Evolutionary conservation across 257 asterid species (phyloP).

Genomic region (Fraxinus anomala): DNA sequence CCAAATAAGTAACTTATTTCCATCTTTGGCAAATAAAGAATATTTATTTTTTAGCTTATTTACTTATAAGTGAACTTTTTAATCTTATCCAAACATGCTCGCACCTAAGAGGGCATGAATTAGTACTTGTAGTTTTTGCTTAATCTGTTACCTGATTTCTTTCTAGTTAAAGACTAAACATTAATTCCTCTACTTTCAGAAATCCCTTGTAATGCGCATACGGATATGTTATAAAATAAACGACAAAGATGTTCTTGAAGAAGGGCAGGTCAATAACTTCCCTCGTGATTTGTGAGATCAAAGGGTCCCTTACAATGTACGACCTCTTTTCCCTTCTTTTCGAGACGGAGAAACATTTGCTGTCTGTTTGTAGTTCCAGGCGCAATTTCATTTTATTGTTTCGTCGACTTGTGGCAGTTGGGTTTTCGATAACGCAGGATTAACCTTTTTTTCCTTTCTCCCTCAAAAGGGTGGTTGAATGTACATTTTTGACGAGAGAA

Average conservation of each 20-base stretch:
- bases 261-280: constrained; percentile 87
- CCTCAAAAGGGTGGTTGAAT: constrained; percentile 36
- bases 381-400: constrained; percentile 25
- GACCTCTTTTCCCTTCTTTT: constrained; percentile 8
- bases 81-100: not conserved
- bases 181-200: constrained; percentile 44
- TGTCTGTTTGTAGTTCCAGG: constrained; percentile 33
- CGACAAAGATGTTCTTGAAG: constrained; percentile 77
- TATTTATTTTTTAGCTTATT: not conserved
- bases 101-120: not conserved
- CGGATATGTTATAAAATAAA: constrained; percentile 75
- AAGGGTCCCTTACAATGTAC: constrained; percentile 5
- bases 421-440: constrained; percentile 26
- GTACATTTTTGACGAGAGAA: constrained; percentile 51
- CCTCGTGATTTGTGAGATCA: constrained; percentile 65
- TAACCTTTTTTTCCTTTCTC: constrained; percentile 21
- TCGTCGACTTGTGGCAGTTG: constrained; percentile 17
- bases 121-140: constrained; percentile 17
- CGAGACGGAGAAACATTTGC: constrained; percentile 29
- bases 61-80: not conserved
- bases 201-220: constrained; percentile 89
- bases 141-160: not conserved
- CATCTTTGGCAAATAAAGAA: not conserved
- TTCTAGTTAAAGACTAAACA: not conserved
- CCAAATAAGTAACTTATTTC: not conserved